Evolutionary conservation across 2,329 filamentous ascomycete genomes (phyloP).

Genomic region (Aspergillus vadensis): DNA sequence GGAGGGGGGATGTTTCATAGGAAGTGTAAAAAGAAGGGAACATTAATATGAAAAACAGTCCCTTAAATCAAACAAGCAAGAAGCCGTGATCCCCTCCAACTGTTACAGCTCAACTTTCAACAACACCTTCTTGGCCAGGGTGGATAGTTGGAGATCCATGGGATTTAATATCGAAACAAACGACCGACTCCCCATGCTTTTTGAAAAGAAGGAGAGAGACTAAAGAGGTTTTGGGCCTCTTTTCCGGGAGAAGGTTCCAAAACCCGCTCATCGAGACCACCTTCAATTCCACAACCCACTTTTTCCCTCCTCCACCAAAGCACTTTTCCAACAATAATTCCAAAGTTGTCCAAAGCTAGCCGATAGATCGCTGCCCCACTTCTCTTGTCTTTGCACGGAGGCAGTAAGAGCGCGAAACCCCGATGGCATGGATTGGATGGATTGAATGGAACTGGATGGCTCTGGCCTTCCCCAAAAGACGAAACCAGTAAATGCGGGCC

Average conservation of each 20-base stretch:
- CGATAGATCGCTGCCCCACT: slow-evolving; percentile 17
- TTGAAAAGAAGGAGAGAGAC: neutral
- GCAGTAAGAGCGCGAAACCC: neutral
- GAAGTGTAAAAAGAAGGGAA: no score
- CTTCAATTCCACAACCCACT: neutral
- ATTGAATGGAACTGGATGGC: neutral
- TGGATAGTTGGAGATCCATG: neutral
- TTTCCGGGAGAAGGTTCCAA: neutral
- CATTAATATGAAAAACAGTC: neutral
- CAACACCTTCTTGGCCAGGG: no score
- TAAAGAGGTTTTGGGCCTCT: no score
- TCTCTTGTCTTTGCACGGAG: neutral
- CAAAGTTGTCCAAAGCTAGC: slow-evolving; percentile 5
- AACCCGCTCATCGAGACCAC: neutral
- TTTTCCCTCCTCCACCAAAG: neutral
- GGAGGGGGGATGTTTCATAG: neutral
- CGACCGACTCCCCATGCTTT: neutral
- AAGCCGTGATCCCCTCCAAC: neutral
- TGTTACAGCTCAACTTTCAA: neutral
- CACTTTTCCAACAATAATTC: neutral
- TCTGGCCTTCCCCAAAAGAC: slow-evolving; percentile 7
- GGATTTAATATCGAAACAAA: neutral
- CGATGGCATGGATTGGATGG: no score
- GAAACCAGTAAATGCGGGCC: slow-evolving; percentile 25
- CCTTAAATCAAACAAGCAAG: neutral